These are phyloP conservation scores for Nemania diffusa DNA, from an alignment of 2,329 filamentous ascomycete species.

Conservation along the genomic window DNA sequence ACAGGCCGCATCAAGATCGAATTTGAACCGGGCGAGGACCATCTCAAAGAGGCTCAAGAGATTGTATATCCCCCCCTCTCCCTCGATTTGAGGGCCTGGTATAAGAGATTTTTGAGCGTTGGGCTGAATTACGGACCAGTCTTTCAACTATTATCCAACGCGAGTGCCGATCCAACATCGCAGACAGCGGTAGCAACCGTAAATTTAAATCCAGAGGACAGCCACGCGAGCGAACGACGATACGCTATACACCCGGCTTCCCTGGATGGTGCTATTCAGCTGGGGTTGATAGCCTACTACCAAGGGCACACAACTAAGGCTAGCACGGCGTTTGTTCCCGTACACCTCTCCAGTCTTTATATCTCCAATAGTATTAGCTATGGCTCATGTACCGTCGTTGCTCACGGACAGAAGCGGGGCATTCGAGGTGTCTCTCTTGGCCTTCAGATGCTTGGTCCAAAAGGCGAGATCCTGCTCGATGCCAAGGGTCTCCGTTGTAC, in stretches of 20 bases:
- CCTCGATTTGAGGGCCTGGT: slow-evolving; percentile 23
- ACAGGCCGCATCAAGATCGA: slow-evolving; percentile 29
- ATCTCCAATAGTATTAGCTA: slow-evolving; percentile 1
- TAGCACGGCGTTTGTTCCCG: slow-evolving; percentile 33
- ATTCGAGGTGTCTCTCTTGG: slow-evolving; percentile 28
- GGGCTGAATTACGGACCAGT: slow-evolving; percentile 30
- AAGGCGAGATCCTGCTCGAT: slow-evolving; percentile 28
- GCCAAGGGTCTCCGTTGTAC: slow-evolving; percentile 18
- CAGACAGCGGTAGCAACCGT: slow-evolving; percentile 31
- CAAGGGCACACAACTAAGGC: slow-evolving; percentile 32
- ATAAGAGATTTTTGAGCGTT: slow-evolving; percentile 26
- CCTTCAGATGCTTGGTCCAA: slow-evolving; percentile 31
- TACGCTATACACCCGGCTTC: slow-evolving; percentile 41
- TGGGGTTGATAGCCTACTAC: slow-evolving; percentile 39
- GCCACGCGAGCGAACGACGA: slow-evolving; percentile 31
- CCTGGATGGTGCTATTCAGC: slow-evolving; percentile 36
- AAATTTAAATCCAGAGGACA: not conserved
- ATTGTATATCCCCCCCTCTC: not conserved
- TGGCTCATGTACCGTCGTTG: not conserved
- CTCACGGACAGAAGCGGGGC: slow-evolving; percentile 25
- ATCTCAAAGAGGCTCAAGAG: not conserved
- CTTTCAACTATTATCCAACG: slow-evolving; percentile 27
- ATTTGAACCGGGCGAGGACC: not conserved
- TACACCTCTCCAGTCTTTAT: slow-evolving; percentile 36
- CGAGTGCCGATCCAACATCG: slow-evolving; percentile 18